These are phyloP conservation scores for Aegilops longissima DNA, from an alignment of 176 grass and related monocot species.

Conservation along the genomic window DNA sequence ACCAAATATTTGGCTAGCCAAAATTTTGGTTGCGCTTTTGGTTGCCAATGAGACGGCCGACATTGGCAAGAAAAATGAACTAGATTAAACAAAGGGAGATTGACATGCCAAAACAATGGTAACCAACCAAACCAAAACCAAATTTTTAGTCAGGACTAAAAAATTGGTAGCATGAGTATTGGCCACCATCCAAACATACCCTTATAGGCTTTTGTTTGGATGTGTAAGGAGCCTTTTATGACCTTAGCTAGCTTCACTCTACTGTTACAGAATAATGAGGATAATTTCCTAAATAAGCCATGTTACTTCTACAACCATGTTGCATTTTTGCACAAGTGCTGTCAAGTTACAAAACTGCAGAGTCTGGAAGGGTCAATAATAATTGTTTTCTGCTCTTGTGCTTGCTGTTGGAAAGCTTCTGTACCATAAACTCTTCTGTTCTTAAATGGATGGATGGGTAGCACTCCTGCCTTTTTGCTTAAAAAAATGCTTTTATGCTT, in stretches of 20 bases:
- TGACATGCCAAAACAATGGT: too few species aligned
- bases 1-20: too few species aligned
- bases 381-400: neutral
- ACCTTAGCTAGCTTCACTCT: neutral
- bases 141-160: too few species aligned
- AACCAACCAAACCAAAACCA: too few species aligned
- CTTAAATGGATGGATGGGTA: neutral
- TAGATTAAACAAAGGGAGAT: too few species aligned
- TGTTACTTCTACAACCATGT: conserved; percentile 8
- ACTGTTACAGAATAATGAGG: neutral
- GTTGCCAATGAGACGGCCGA: neutral
- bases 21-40: neutral
- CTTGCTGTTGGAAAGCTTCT: too few species aligned
- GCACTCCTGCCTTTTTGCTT: neutral
- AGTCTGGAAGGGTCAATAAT: neutral
- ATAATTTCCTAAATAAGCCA: conserved; percentile 11
- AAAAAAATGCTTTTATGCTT: neutral
- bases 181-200: too few species aligned
- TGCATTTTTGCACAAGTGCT: neutral
- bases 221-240: neutral
- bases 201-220: neutral
- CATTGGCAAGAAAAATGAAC: neutral
- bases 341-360: neutral
- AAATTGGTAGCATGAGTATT: too few species aligned
- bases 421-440: too few species aligned